Evolutionary conservation across 306 rosid species (phyloP).

Genomic region (Acacia acuminata): DNA sequence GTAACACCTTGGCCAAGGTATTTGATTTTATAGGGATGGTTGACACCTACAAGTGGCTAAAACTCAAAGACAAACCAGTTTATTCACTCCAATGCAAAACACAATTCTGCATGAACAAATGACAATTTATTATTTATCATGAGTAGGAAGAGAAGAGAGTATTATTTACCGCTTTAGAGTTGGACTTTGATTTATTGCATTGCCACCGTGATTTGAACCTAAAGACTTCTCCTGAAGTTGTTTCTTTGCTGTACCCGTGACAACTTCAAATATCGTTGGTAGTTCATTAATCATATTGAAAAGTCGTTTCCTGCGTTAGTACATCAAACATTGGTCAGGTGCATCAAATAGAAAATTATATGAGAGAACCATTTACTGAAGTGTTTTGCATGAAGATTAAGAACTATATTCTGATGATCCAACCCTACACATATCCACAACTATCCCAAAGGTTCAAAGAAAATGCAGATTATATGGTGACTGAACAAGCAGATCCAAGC

Average conservation of each 20-base stretch:
- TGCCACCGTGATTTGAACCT: slow-evolving; percentile 60
- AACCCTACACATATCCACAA: too few relatives aligned
- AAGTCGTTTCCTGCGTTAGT: slow-evolving; percentile 88
- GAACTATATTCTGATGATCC: too few relatives aligned
- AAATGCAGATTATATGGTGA: too few relatives aligned
- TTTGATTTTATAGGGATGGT: background rate
- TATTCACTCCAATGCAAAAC: too few relatives aligned
- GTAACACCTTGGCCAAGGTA: background rate
- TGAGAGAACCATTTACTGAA: slow-evolving; percentile 2
- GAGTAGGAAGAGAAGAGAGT: too few relatives aligned
- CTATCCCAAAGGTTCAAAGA: too few relatives aligned
- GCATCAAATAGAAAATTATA: background rate
- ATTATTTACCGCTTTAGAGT: too few relatives aligned
- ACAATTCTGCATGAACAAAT: too few relatives aligned
- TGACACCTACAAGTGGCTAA: slow-evolving; percentile 10
- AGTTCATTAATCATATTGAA: slow-evolving; percentile 83
- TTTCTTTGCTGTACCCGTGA: slow-evolving; percentile 80
- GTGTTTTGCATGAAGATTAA: background rate
- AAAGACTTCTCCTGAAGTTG: slow-evolving; percentile 83
- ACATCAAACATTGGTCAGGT: background rate
- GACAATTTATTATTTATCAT: too few relatives aligned
- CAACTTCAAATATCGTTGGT: slow-evolving; percentile 81
- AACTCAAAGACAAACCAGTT: slow-evolving; percentile 3
- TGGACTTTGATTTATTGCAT: too few relatives aligned
- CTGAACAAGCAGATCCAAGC: too few relatives aligned